Evolutionary conservation across 495 filamentous ascomycete species (phyloP).

Genomic region (Amniculicola lignicola): DNA sequence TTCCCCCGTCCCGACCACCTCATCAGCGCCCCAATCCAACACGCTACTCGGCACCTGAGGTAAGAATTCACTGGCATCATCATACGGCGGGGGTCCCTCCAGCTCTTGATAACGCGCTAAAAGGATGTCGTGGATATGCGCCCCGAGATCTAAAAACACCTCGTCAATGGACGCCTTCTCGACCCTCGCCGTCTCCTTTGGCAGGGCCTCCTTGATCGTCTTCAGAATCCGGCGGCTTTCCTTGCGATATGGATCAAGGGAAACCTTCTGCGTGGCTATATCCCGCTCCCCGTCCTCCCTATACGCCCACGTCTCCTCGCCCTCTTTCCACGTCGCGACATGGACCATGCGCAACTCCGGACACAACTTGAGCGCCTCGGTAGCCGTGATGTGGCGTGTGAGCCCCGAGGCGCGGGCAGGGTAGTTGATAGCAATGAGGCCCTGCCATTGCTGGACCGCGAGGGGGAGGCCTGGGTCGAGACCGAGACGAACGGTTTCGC

Average conservation of each 20-base stretch:
- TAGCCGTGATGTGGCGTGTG: constrained; percentile 65
- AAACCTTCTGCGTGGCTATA: constrained; percentile 88
- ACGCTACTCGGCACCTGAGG: constrained; percentile 72
- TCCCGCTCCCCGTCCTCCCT: constrained; percentile 68
- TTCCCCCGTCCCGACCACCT: constrained; percentile 69
- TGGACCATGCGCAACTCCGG: constrained; percentile 83
- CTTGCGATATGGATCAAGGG: constrained; percentile 84
- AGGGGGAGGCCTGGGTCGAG: constrained; percentile 67
- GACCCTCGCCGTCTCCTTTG: constrained; percentile 61
- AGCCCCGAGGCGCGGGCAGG: constrained; percentile 79
- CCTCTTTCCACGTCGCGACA: constrained; percentile 92
- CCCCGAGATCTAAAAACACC: constrained; percentile 87
- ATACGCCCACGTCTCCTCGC: constrained; percentile 88
- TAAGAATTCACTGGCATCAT: constrained; percentile 67
- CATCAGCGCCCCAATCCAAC: constrained; percentile 78
- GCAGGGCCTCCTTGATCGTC: constrained; percentile 72
- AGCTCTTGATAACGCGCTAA: constrained; percentile 79
- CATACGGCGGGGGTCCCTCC: constrained; percentile 56
- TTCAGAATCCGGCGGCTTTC: constrained; percentile 80
- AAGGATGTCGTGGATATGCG: constrained; percentile 71
- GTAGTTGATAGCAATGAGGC: constrained; percentile 94
- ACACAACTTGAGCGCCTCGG: constrained; percentile 85
- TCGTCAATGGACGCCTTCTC: constrained; percentile 93
- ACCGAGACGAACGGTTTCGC: constrained; percentile 81
- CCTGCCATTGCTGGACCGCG: constrained; percentile 87